A percentile compares a stretch with the other conserved stretches of the same genome.
phyloP scores from a whole-genome alignment of 2,329 filamentous ascomycete genomes.

The Diaporthe sp. region DNA sequence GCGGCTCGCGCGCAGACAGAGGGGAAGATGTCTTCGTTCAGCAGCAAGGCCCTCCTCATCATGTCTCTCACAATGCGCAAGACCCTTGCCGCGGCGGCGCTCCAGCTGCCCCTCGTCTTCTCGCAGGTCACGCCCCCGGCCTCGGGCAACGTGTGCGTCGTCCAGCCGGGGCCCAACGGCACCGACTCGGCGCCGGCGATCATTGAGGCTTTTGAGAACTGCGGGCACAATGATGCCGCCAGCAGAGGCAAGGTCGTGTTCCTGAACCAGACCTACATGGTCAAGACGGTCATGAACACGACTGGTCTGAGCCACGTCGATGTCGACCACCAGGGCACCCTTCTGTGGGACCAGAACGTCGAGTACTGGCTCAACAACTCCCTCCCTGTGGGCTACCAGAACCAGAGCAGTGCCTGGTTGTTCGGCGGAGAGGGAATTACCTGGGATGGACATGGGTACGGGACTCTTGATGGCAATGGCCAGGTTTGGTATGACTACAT shows the following conservation, averaged over 20 bases:
- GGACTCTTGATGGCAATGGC: slow-evolving; percentile 51
- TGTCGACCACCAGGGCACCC: slow-evolving; percentile 47
- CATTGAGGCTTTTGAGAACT: slow-evolving; percentile 47
- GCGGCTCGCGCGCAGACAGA: neutral
- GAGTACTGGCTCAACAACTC: slow-evolving; percentile 57
- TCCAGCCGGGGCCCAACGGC: slow-evolving; percentile 37
- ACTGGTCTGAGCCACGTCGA: slow-evolving; percentile 48
- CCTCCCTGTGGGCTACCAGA: slow-evolving; percentile 57
- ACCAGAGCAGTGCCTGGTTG: slow-evolving; percentile 57
- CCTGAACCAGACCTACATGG: slow-evolving; percentile 45
- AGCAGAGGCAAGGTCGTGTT: slow-evolving; percentile 47
- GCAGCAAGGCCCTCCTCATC: slow-evolving; percentile 19
- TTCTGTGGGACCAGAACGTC: slow-evolving; percentile 42
- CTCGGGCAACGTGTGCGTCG: slow-evolving; percentile 29
- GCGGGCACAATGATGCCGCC: slow-evolving; percentile 44
- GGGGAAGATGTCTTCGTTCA: neutral
- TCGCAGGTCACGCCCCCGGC: slow-evolving; percentile 1
- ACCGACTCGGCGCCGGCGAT: slow-evolving; percentile 39
- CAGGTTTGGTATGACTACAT: slow-evolving; percentile 49
- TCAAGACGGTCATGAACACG: slow-evolving; percentile 46
- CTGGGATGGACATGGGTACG: slow-evolving; percentile 57
- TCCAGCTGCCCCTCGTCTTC: slow-evolving; percentile 39
- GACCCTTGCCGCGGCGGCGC: slow-evolving; percentile 33
- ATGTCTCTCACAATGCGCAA: slow-evolving; percentile 32
- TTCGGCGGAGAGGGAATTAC: slow-evolving; percentile 58